Evolutionary conservation across 164 flowering plant genomes (phyloP), one percentile per base, ranked within the genome.

Genomic region (Sedum album): DNA sequence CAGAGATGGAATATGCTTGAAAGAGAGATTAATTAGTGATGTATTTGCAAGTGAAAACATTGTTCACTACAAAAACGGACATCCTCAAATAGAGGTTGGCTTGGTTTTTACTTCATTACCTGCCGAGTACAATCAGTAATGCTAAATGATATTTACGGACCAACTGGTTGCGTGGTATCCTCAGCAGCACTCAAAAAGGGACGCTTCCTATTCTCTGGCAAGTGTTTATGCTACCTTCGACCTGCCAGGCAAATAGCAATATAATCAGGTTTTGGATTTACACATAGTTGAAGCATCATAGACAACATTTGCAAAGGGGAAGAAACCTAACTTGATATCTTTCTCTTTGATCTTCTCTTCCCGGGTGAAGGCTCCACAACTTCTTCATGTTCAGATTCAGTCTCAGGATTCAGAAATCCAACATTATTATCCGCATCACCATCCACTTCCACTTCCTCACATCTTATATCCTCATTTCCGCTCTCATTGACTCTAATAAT

Each of bases 401-500:
- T 15, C 7, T 7, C 28, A 7, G 60, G 6, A 18, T 35, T 35
- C 38, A 35, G 38, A 25, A 21, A n/a, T 0, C 10, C 25, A 64
- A 10, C 26, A 64, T 64, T 44, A n/a, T 36, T n/a, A 28, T 17
- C 66, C 5, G 10, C 6, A 9, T 21, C 68, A 10, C 18, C 68
- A 13, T 66, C 51, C 31, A 21, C 57, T 5, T 21, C 21, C 1
- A 23, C 68, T 5, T 31, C 68, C 38, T 15, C 2, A 14, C n/a
- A 3, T 35, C 38, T n/a, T n/a, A n/a, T 60, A 53, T 79, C 74
- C 26, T 18, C 39, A 9, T 73, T 66, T 66, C 31, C 68, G 0
- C 68, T 41, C 21, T 68, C 72, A 31, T 74, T 53, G 15, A 72
- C 79, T 57, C 84, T 74, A 39, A 83, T 71, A 60, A 83, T 81